phyloP scores from a whole-genome alignment of 1,284 basidiomycete genomes.

The Ceratobasidium sp. region DNA sequence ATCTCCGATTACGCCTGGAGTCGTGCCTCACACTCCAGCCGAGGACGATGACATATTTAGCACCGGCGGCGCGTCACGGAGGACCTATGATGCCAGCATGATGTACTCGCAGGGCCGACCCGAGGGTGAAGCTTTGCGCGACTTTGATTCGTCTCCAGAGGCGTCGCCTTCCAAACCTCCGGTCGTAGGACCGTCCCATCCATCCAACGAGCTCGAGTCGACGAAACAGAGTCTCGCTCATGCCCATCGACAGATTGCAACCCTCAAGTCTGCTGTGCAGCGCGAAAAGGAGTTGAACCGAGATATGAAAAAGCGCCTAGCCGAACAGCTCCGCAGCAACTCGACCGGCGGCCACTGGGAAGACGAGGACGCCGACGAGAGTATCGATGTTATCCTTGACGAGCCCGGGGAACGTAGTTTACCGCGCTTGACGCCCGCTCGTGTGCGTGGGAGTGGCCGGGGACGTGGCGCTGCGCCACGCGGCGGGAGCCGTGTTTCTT shows the following conservation, averaged over 20 bases:
- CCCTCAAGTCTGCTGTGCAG: constrained; percentile 80
- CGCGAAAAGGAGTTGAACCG: constrained; percentile 85
- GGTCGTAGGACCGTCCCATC: constrained; percentile 71
- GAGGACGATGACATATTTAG: constrained; percentile 76
- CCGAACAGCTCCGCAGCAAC: constrained; percentile 44
- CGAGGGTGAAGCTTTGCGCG: constrained; percentile 62
- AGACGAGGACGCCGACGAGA: constrained; percentile 48
- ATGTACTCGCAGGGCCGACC: constrained; percentile 67
- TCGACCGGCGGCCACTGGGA: constrained; percentile 46
- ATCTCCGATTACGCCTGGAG: constrained; percentile 76
- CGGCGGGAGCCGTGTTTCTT: constrained; percentile 67
- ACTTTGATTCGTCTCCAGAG: constrained; percentile 77
- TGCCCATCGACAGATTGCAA: constrained; percentile 84
- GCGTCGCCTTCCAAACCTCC: constrained; percentile 73
- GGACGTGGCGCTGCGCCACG: constrained; percentile 57
- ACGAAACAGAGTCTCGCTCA: constrained; percentile 84
- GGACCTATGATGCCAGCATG: constrained; percentile 71
- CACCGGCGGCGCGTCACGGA: constrained; percentile 72
- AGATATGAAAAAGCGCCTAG: constrained; percentile 64
- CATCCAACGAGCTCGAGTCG: constrained; percentile 82
- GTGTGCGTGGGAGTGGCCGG: constrained; percentile 59
- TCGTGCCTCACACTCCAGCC: constrained; percentile 59
- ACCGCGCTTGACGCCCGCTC: constrained; percentile 55
- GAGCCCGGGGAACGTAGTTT: constrained; percentile 44
- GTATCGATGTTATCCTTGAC: constrained; percentile 40